A percentile compares a stretch with the other conserved stretches of the same genome.
Conservation (phyloP, 2,329 filamentous ascomycete species). For the Anthostomella pinea region DNA sequence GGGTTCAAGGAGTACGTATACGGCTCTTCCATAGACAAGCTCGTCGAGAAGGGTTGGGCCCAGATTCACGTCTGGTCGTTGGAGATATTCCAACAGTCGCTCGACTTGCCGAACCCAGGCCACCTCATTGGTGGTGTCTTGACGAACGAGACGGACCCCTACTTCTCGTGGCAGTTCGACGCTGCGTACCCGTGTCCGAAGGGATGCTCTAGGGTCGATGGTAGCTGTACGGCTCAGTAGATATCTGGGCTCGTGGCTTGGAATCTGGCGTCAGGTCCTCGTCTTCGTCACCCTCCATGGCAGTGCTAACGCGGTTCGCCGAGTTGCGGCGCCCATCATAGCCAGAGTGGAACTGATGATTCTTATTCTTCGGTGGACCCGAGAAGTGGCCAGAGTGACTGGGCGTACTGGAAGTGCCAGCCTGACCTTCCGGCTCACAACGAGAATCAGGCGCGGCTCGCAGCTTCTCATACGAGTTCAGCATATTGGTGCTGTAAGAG, state of each 20-base stretch:
- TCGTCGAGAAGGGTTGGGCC: conserved; percentile 47
- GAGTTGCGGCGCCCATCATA: too few species aligned
- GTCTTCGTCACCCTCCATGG: too few species aligned
- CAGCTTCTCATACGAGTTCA: too few species aligned
- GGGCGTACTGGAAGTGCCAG: too few species aligned
- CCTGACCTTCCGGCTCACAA: too few species aligned
- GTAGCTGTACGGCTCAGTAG: conserved; percentile 9
- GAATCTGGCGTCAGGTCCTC: too few species aligned
- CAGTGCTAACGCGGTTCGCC: too few species aligned
- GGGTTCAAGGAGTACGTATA: conserved; percentile 55
- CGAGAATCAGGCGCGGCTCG: too few species aligned
- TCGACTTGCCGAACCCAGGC: conserved; percentile 34
- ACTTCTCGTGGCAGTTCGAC: conserved; percentile 54
- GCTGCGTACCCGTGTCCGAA: conserved; percentile 9
- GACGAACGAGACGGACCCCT: conserved; percentile 51
- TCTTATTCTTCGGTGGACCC: too few species aligned
- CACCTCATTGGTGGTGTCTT: conserved; percentile 44
- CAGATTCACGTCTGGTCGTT: conserved; percentile 46
- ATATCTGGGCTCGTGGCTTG: neutral
- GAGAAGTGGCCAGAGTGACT: too few species aligned
- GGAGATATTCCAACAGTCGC: conserved; percentile 45
- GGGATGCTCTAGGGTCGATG: conserved; percentile 12
- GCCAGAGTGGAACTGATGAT: too few species aligned
- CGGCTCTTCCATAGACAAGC: conserved; percentile 46
- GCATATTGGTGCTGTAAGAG: too few species aligned